Percentiles rank a stretch among this genome's conserved stretches.
These are phyloP conservation scores for Fraxinus latifolia DNA, from an alignment of 305 asterid genomes.

Conservation along the genomic window DNA sequence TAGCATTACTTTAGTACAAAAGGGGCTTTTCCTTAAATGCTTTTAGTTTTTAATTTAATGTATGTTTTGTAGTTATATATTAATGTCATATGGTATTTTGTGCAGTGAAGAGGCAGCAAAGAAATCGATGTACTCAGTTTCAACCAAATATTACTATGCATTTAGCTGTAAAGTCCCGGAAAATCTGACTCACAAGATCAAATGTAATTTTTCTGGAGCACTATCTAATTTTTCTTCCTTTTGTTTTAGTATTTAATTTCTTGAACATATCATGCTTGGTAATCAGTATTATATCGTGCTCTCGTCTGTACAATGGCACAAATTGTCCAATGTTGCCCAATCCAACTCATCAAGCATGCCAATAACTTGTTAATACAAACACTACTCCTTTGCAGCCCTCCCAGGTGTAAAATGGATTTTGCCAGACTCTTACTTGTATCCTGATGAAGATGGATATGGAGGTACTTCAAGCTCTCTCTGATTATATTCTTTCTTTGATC, in stretches of 20 bases:
- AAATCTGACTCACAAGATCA: constrained; percentile 30
- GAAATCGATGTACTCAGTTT: constrained; percentile 48
- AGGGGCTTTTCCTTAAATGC: background rate
- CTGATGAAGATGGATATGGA: constrained; percentile 37
- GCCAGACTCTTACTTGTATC: constrained; percentile 34
- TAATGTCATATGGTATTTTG: background rate
- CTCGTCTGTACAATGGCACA: background rate
- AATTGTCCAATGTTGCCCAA: background rate
- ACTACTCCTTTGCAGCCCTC: background rate
- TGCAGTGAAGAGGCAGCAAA: constrained; percentile 51
- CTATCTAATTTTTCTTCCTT: background rate
- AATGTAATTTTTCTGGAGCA: constrained; percentile 22
- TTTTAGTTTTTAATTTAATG: background rate
- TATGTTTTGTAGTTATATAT: background rate
- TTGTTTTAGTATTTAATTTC: background rate
- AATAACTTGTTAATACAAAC: background rate
- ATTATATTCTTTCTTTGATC: constrained; percentile 5
- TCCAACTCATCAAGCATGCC: background rate
- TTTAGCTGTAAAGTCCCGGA: constrained; percentile 39
- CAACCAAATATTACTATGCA: constrained; percentile 53
- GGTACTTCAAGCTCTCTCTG: constrained; percentile 26
- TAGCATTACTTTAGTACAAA: background rate
- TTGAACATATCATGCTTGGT: background rate
- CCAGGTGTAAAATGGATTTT: background rate
- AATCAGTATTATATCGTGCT: background rate